A percentile compares a stretch with the other conserved stretches of the same genome.
These are phyloP conservation scores for Garcia nutans DNA, from an alignment of 345 rosid genomes.

Conservation along the genomic window DNA sequence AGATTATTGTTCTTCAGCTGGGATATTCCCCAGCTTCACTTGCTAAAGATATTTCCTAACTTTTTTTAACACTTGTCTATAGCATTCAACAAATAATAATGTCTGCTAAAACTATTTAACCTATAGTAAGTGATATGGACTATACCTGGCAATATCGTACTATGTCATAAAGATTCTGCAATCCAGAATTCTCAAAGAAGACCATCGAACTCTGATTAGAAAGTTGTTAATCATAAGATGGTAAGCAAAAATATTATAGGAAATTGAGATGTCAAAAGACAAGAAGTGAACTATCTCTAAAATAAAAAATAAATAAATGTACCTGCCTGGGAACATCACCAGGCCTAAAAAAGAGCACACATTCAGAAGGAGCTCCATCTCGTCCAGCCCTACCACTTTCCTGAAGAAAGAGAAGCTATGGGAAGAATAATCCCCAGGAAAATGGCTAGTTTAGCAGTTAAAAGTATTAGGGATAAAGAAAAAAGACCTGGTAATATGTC, in stretches of 20 bases:
- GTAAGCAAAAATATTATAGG: not conserved
- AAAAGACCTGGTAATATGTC: slow-evolving; percentile 87
- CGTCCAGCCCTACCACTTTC: slow-evolving; percentile 99
- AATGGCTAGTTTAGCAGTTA: not conserved
- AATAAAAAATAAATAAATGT: not conserved
- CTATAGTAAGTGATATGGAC: not conserved
- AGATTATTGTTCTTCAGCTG: not conserved
- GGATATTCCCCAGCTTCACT: not conserved
- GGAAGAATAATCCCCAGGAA: slow-evolving; percentile 6
- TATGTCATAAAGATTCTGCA: slow-evolving; percentile 88
- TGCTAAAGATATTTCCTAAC: not conserved
- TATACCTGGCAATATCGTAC: slow-evolving; percentile 91
- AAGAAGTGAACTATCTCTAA: not conserved
- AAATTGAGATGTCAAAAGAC: not conserved
- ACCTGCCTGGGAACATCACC: slow-evolving; percentile 97
- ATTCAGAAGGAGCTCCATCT: slow-evolving; percentile 95
- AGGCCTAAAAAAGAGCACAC: slow-evolving; percentile 76
- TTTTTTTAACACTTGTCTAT: not conserved
- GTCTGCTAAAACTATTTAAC: not conserved
- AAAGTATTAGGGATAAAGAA: slow-evolving; percentile 15
- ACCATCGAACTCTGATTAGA: slow-evolving; percentile 90
- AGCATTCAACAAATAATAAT: not conserved
- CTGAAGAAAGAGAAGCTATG: slow-evolving; percentile 43
- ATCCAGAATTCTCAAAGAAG: slow-evolving; percentile 89
- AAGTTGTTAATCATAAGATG: slow-evolving; percentile 2